Evolutionary conservation across 2,329 filamentous ascomycete genomes (phyloP).

Genomic region (Hymenoscyphus linearis): DNA sequence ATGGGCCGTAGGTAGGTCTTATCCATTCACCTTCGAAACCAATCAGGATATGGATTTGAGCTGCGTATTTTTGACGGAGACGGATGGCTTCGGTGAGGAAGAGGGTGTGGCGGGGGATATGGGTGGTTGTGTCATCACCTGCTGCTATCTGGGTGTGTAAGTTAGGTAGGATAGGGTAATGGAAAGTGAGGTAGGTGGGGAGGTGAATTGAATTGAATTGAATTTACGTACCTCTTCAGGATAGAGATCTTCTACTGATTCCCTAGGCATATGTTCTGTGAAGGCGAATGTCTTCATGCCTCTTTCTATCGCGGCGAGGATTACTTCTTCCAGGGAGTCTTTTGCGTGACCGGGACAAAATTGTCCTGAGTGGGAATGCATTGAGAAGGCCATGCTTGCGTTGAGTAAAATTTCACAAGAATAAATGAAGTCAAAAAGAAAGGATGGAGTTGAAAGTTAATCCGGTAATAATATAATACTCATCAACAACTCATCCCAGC

Average conservation of each 20-base stretch:
- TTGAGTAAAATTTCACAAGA: too few relatives aligned
- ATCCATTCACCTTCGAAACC: slow-evolving; percentile 96
- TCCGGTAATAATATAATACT: too few relatives aligned
- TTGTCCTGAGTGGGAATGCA: slow-evolving; percentile 96
- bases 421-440: background rate
- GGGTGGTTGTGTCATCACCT: slow-evolving; percentile 38
- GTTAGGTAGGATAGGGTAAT: slow-evolving; percentile 15
- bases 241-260: slow-evolving; percentile 70
- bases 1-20: slow-evolving; percentile 53
- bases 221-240: slow-evolving; percentile 91
- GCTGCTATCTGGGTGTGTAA: slow-evolving; percentile 40
- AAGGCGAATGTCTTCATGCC: slow-evolving; percentile 80
- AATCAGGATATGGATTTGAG: slow-evolving; percentile 72
- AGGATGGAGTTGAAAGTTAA: background rate
- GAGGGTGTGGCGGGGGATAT: slow-evolving; percentile 55
- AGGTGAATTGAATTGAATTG: too few relatives aligned
- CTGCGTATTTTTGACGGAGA: slow-evolving; percentile 64
- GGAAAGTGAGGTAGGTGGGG: slow-evolving; percentile 1
- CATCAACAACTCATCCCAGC: too few relatives aligned
- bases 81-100: slow-evolving; percentile 73
- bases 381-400: slow-evolving; percentile 80
- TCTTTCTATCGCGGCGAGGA: slow-evolving; percentile 70
- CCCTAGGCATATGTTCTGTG: slow-evolving; percentile 92
- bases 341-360: slow-evolving; percentile 91
- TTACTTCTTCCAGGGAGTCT: slow-evolving; percentile 76